Conservation (phyloP, 768 basidiomycete species). For the Boletus vinaceobasis region DNA sequence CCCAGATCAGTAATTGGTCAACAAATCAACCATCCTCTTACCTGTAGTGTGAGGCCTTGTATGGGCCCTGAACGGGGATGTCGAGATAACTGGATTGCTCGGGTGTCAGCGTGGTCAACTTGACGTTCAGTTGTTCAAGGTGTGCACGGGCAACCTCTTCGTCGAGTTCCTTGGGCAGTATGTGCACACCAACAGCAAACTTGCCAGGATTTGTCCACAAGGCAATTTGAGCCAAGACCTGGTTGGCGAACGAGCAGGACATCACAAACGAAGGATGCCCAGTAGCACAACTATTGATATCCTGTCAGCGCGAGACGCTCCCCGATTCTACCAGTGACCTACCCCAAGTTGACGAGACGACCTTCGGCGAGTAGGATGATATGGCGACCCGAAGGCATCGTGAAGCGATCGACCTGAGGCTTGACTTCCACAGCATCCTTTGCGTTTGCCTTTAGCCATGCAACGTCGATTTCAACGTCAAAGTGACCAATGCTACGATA, state of each 20-base stretch:
- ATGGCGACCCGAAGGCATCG: slow-evolving; percentile 89
- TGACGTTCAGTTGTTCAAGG: slow-evolving; percentile 86
- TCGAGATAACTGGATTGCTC: slow-evolving; percentile 90
- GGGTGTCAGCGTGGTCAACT: slow-evolving; percentile 72
- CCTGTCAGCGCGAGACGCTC: slow-evolving; percentile 6
- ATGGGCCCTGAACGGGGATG: slow-evolving; percentile 78
- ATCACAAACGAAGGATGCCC: slow-evolving; percentile 99
- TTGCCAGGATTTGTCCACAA: slow-evolving; percentile 91
- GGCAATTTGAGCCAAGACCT: slow-evolving; percentile 96
- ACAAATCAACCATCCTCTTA: slow-evolving; percentile 20
- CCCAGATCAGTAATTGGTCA: not conserved
- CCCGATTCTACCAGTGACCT: slow-evolving; percentile 18
- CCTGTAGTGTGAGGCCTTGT: slow-evolving; percentile 72
- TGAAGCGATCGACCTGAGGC: slow-evolving; percentile 98
- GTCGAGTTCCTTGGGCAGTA: slow-evolving; percentile 96
- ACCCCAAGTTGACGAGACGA: slow-evolving; percentile 98
- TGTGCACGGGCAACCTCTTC: slow-evolving; percentile 99
- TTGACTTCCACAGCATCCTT: slow-evolving; percentile 84
- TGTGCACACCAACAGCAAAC: slow-evolving; percentile 97
- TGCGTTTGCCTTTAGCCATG: slow-evolving; percentile 96
- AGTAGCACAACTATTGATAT: slow-evolving; percentile 72
- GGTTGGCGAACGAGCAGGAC: slow-evolving; percentile 99
- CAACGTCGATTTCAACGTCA: slow-evolving; percentile 92
- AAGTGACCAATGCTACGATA: slow-evolving; percentile 74
- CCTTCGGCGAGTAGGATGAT: slow-evolving; percentile 97